Conservation (phyloP, 2,329 filamentous ascomycete species). For the Lachnellula hyalina region DNA sequence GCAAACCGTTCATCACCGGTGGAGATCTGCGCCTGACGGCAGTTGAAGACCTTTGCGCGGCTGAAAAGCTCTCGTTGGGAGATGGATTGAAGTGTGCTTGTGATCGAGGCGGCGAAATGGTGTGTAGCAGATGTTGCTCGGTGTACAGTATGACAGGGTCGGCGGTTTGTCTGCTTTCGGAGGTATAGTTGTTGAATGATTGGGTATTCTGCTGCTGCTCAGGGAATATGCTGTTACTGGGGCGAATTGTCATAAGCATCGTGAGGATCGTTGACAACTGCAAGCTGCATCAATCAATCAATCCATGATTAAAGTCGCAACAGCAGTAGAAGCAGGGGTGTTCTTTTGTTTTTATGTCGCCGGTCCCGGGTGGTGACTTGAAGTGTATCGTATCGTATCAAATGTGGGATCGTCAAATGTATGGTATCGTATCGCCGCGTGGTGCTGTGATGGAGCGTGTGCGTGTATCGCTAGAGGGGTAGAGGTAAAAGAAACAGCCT, state of each 20-base stretch:
- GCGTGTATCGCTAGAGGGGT: slow-evolving; percentile 19
- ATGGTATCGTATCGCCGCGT: slow-evolving; percentile 9
- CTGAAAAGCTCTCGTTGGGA: slow-evolving; percentile 9
- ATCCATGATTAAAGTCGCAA: slow-evolving; percentile 17
- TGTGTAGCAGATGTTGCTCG: slow-evolving; percentile 9
- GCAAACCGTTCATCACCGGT: slow-evolving; percentile 54
- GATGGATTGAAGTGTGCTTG: slow-evolving; percentile 14
- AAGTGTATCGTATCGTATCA: background rate
- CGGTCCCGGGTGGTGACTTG: too few species aligned
- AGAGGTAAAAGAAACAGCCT: slow-evolving; percentile 12
- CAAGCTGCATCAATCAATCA: slow-evolving; percentile 19
- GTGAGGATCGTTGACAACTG: slow-evolving; percentile 32
- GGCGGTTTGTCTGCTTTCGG: slow-evolving; percentile 11
- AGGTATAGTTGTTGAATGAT: slow-evolving; percentile 18
- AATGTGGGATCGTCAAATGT: background rate
- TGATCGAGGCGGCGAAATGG: slow-evolving; percentile 12
- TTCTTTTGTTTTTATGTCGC: background rate
- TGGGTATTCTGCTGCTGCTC: slow-evolving; percentile 26
- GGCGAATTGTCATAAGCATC: slow-evolving; percentile 47
- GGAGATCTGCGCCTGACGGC: slow-evolving; percentile 25
- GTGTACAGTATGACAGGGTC: slow-evolving; percentile 10
- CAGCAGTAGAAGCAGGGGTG: background rate
- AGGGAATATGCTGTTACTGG: slow-evolving; percentile 27
- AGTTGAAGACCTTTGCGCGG: slow-evolving; percentile 13
- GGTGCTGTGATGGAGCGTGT: background rate